Evolutionary conservation across 225 moss, liverwort and hornwort species (phyloP).

Genomic region (Polytrichum formosum): DNA sequence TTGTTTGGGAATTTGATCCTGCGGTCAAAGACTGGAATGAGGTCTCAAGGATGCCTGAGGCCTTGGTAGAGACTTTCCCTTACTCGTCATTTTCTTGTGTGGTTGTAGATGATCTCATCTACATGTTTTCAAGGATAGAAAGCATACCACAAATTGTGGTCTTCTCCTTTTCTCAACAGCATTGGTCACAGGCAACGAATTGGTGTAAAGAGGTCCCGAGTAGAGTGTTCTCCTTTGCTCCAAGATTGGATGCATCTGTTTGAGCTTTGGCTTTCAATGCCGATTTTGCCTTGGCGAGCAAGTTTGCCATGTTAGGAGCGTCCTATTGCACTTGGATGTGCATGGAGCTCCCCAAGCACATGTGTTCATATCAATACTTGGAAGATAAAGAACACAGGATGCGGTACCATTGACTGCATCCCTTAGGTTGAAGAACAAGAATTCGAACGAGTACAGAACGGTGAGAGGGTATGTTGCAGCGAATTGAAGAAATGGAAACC

Average conservation of each 20-base stretch:
- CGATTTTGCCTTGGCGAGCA: too few species aligned
- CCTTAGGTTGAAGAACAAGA: too few species aligned
- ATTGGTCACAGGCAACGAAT: conserved; percentile 27
- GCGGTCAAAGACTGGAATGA: conserved; percentile 32
- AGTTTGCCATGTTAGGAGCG: too few species aligned
- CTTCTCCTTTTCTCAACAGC: conserved; percentile 38
- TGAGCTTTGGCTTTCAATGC: conserved; percentile 8
- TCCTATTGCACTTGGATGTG: too few species aligned
- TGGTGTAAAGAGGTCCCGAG: conserved; percentile 21
- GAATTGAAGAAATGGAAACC: too few species aligned
- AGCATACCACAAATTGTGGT: conserved; percentile 20
- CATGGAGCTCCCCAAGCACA: too few species aligned
- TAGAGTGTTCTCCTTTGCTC: conserved; percentile 42
- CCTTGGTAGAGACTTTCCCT: conserved; percentile 40
- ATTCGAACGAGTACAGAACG: too few species aligned
- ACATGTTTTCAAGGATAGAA: conserved; percentile 27
- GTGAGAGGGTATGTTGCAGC: too few species aligned
- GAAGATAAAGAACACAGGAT: too few species aligned
- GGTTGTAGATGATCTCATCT: conserved; percentile 33
- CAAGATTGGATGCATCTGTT: conserved; percentile 35
- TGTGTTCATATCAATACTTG: too few species aligned
- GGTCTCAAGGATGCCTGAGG: conserved; percentile 45
- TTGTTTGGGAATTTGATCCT: conserved; percentile 49
- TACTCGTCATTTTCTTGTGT: conserved; percentile 52
- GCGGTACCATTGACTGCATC: too few species aligned